Evolutionary conservation across 768 basidiomycete species (phyloP).

Genomic region (Pleurotus ostreatus): DNA sequence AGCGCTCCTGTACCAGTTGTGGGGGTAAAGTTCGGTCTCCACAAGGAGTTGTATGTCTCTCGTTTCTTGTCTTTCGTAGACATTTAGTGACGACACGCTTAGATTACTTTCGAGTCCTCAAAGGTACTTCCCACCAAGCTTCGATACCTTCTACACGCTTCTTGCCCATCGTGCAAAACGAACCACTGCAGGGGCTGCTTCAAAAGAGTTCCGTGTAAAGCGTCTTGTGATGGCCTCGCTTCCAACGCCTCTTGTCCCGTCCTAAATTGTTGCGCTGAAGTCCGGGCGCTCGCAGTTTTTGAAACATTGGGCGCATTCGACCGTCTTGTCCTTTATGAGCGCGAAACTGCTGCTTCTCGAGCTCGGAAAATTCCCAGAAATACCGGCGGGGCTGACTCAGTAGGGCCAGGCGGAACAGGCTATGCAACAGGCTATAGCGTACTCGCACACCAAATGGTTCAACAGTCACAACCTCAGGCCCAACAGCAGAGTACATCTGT

Average conservation of each 20-base stretch:
- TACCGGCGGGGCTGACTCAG: slow-evolving; percentile 18
- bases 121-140: slow-evolving; percentile 24
- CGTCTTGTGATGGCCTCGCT: slow-evolving; percentile 36
- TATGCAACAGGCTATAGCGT: slow-evolving; percentile 29
- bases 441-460: not conserved
- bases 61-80: not conserved
- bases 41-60: slow-evolving; percentile 36
- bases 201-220: slow-evolving; percentile 29
- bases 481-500: not conserved
- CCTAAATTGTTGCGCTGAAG: slow-evolving; percentile 39
- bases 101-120: slow-evolving; percentile 26
- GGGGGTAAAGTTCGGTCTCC: slow-evolving; percentile 30
- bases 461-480: not conserved
- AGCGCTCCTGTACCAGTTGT: slow-evolving; percentile 34
- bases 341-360: slow-evolving; percentile 32
- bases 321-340: slow-evolving; percentile 38
- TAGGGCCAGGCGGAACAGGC: slow-evolving; percentile 53
- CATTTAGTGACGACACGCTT: not conserved
- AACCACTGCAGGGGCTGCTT: slow-evolving; percentile 51
- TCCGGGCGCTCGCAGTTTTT: slow-evolving; percentile 47
- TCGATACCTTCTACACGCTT: slow-evolving; percentile 34
- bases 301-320: slow-evolving; percentile 48
- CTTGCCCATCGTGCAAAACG: slow-evolving; percentile 37
- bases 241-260: slow-evolving; percentile 30
- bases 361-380: slow-evolving; percentile 27